Base-by-base conservation (phyloP, 2,329 filamentous ascomycete species). In the Cladosporium sp. region DNA sequence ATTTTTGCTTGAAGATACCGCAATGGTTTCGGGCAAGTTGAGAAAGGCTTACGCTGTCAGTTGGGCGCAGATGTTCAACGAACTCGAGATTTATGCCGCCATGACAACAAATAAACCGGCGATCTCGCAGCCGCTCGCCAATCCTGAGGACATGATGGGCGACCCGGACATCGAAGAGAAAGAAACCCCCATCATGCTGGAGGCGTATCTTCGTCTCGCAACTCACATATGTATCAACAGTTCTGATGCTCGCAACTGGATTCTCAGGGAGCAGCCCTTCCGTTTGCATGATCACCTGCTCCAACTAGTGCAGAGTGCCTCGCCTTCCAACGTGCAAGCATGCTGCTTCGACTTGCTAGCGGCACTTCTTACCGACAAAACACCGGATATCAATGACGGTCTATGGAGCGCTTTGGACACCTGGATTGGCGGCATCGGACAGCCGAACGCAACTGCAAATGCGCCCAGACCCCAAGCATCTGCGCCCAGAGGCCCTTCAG, bases 141-240 rank as follows among this genome's bases (percentile, higher is more conserved):
- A 37, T 16, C 50, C 37, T 23, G 77, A 83, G 5, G 89, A 91
- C 75, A 81, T 86, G 55, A 81, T 86, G 58, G 74, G 74, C n/a
- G 78, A 78, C 46, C 79, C 80, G 64, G 70, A 73, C 53, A 88
- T 92, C 67, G 93, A 96, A 31, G 94, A 97, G 75, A 91, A 93
- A 4, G 96, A 99, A 77, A 96, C 92, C 49, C 89, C 90, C n/a
- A 91, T 97, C 79, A 97, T 99, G 92, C 84, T 99, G 31, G 93
- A 97, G 75, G 94, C 92, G 71, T 98, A 98, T 76, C 83, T 99
- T 62, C 88, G 94, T 33, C 84, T 99, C 5, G 91, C 97, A 72
- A 88, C 92, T 3, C 92, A 96, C 76, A 82, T 99, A 11, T 89
- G 90, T 68, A 84, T 85, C 26, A 88, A 94, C 74, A 97, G 92